Evolutionary conservation across 1,139 yeast genomes (phyloP).

Genomic region (Saccharomyces hybrid): DNA sequence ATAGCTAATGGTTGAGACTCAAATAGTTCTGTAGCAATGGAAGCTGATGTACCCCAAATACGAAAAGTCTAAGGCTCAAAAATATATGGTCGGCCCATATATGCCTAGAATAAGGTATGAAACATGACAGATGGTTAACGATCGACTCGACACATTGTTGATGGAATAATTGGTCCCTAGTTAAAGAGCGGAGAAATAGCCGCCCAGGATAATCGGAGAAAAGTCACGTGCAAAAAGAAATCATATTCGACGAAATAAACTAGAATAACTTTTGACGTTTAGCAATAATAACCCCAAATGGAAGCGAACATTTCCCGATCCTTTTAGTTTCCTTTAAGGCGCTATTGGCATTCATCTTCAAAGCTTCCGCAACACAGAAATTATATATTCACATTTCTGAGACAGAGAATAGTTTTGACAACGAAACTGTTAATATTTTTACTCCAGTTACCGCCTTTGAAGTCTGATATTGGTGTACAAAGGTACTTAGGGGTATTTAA

Average conservation of each 20-base stretch:
- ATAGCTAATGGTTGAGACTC: neutral
- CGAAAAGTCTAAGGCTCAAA: neutral
- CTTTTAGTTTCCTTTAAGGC: neutral
- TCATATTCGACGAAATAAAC: neutral
- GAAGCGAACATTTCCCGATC: neutral
- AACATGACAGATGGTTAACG: neutral
- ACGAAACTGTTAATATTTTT: neutral
- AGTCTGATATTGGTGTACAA: neutral
- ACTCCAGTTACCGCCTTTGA: neutral
- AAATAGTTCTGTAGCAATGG: neutral
- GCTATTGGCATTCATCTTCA: neutral
- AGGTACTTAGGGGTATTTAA: neutral
- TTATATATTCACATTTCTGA: neutral
- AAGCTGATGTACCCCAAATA: neutral
- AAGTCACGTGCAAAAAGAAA: neutral
- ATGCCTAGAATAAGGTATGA: neutral
- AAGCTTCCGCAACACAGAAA: neutral
- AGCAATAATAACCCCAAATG: neutral
- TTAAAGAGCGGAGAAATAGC: neutral
- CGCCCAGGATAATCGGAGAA: neutral
- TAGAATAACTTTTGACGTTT: neutral
- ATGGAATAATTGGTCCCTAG: neutral
- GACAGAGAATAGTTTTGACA: neutral
- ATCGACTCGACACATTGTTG: neutral
- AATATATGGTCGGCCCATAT: neutral